Base-by-base conservation (phyloP, 352 stramenopile species). In the Globisporangium nodosum region DNA sequence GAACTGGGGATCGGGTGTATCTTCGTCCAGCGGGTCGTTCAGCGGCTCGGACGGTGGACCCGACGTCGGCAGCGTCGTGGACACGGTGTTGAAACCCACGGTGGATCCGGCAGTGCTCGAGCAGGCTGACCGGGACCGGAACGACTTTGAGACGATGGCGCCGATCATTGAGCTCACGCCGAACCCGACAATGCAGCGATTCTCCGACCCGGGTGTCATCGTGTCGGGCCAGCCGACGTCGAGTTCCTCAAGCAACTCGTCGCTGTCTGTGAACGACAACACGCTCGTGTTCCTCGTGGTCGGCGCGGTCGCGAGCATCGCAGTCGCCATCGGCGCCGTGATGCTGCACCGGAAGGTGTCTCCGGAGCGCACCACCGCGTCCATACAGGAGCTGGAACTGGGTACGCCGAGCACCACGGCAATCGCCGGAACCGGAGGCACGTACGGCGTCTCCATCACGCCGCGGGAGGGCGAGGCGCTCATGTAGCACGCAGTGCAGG, bases 351-450 rank as follows among this genome's bases (percentile, higher is more conserved):
- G 50, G 21, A 49, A 49, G 43, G 54, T 49, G 12, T 24, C 15
- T 11, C 43, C 58, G 18, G 31, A 49, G 18, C 58, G 58, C 51
- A 50, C 58, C 20, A 64, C 8, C 6, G 27, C 43, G 27, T 53
- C 52, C 20, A 31, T 58, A 13, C 51, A 49, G 24, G 58, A 58
- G n/a, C 30, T 58, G 43, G 68, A 78, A 57, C 55, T 60, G 0
- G 65, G 55, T 18, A 82, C 70, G 6, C 69, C 72, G 46, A 52
- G 61, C n/a, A 57, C 59, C 33, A 51, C 68, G 39, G 49, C 20
- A 12, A 45, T n/a, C 33, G 46, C 21, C 12, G 33, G 47, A 20
- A 13, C 16, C 4, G 46, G 24, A 0, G 39, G 15, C 9, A 43
- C 27, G 27, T 61, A 66, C 33, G 31, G 31, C 18, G 55, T 54